phyloP scores from a whole-genome alignment of 2,329 filamentous ascomycete species.

The Tolypocladium endophyticum region DNA sequence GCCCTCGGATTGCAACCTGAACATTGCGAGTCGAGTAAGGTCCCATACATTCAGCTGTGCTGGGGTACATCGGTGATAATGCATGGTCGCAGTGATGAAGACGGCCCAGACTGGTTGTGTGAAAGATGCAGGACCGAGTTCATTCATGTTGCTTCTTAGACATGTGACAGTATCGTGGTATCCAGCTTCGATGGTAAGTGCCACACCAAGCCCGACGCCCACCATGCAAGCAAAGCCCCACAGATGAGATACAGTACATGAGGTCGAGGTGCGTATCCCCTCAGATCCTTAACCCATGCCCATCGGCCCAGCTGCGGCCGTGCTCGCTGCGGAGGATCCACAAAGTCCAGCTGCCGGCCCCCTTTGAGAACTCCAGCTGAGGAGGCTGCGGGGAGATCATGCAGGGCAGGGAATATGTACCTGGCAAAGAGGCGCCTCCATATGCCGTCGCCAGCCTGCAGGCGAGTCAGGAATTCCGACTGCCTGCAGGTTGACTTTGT shows the following conservation, averaged over 20 bases:
- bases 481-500: constrained; percentile 3
- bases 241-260: not conserved
- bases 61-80: not conserved
- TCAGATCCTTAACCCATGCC: not conserved
- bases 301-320: not conserved
- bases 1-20: not conserved
- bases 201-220: not conserved
- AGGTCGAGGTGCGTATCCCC: not conserved
- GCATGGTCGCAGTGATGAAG: not conserved
- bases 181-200: not conserved
- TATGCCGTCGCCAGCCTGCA: constrained; percentile 6
- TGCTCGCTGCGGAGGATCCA: not conserved
- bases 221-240: not conserved
- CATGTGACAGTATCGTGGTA: not conserved
- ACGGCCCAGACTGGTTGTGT: not conserved
- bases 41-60: not conserved
- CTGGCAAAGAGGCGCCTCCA: constrained; percentile 3
- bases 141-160: not conserved
- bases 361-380: not conserved
- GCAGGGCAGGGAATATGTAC: constrained; percentile 4
- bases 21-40: no score
- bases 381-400: constrained; percentile 6
- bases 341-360: not conserved
- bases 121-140: not conserved
- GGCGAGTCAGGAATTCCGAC: constrained; percentile 7